A percentile compares a stretch with the other conserved stretches of the same genome.
Conservation (phyloP, 2,329 filamentous ascomycete species). For the Neophaeococcomyces aloes region DNA sequence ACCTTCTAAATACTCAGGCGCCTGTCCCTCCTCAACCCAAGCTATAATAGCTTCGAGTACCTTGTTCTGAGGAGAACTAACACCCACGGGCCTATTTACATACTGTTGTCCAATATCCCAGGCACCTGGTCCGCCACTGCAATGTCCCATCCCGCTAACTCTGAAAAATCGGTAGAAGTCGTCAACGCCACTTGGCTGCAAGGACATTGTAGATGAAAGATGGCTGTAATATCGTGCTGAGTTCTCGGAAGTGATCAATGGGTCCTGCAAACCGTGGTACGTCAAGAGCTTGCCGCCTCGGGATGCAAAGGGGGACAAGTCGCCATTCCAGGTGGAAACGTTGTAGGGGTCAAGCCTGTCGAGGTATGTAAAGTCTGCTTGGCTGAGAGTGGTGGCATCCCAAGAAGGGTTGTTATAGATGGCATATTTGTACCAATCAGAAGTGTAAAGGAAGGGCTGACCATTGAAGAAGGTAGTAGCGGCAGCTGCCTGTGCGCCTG, state of each 20-base stretch:
- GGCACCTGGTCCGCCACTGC: conserved; percentile 30
- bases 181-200: conserved; percentile 36
- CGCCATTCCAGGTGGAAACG: conserved; percentile 31
- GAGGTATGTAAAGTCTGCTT: conserved; percentile 30
- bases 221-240: conserved; percentile 46
- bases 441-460: conserved; percentile 28
- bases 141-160: conserved; percentile 48
- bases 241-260: conserved; percentile 42
- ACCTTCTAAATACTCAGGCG: conserved; percentile 31
- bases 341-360: conserved; percentile 23
- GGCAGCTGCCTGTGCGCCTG: conserved; percentile 27
- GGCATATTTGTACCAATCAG: conserved; percentile 37
- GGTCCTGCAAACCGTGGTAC: conserved; percentile 49
- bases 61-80: conserved; percentile 29
- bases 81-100: conserved; percentile 12
- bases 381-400: conserved; percentile 28
- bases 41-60: conserved; percentile 40
- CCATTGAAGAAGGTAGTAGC: conserved; percentile 24
- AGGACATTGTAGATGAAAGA: conserved; percentile 31
- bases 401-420: conserved; percentile 33
- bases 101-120: conserved; percentile 34
- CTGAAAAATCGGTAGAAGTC: conserved; percentile 40
- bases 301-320: conserved; percentile 41
- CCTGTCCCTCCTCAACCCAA: conserved; percentile 39
- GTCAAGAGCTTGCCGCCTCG: conserved; percentile 48